These are phyloP conservation scores for Komagataea norvegica DNA, from an alignment of 1,139 yeast genomes.

Conservation along the genomic window DNA sequence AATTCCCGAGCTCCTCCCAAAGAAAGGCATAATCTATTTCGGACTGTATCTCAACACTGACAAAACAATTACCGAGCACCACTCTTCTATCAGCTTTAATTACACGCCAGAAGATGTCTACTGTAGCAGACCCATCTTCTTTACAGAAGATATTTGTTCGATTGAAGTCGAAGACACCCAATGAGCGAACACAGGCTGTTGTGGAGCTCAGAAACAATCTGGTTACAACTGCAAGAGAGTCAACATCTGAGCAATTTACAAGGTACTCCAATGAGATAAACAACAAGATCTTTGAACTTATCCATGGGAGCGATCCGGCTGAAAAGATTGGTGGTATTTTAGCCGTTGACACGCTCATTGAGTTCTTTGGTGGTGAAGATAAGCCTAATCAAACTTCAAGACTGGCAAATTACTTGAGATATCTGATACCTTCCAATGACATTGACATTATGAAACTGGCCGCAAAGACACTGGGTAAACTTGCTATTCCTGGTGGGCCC, in stretches of 20 bases:
- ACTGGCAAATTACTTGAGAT: constrained; percentile 80
- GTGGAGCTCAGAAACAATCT: constrained; percentile 62
- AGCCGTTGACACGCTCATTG: constrained; percentile 84
- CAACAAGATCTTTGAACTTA: constrained; percentile 78
- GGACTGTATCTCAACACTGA: too few species aligned
- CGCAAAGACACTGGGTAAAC: constrained; percentile 77
- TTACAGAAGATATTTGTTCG: constrained; percentile 51
- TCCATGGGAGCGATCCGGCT: constrained; percentile 66
- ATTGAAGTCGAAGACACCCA: constrained; percentile 42
- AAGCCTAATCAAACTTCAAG: constrained; percentile 87
- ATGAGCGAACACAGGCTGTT: constrained; percentile 57
- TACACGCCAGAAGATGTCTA: constrained; percentile 2
- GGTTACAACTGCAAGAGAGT: constrained; percentile 67
- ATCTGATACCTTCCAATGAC: constrained; percentile 78
- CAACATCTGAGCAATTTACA: constrained; percentile 72
- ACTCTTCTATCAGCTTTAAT: too few species aligned
- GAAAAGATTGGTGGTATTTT: constrained; percentile 87
- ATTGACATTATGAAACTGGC: constrained; percentile 82
- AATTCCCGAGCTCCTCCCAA: too few species aligned
- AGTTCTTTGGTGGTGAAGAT: constrained; percentile 68
- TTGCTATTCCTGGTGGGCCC: constrained; percentile 87
- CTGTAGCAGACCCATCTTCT: constrained; percentile 41
- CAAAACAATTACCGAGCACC: too few species aligned
- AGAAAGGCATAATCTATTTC: too few species aligned
- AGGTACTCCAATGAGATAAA: constrained; percentile 82